Evolutionary conservation across 2,329 filamentous ascomycete species (phyloP).

Genomic region (Bipolaris cookei): DNA sequence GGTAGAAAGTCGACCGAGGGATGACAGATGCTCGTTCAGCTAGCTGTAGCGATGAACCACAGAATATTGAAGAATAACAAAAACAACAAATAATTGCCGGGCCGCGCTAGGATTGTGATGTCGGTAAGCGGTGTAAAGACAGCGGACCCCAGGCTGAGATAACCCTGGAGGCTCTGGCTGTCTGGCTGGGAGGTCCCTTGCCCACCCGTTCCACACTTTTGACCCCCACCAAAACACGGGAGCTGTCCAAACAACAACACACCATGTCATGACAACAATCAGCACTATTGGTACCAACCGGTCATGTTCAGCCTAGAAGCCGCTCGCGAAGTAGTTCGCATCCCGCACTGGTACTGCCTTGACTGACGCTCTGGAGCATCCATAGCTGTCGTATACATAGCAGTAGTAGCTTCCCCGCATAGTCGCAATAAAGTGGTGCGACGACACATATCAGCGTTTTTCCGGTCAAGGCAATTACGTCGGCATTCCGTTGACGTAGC

Average conservation of each 20-base stretch:
- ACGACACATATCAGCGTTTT: constrained; percentile 6
- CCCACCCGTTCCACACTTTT: constrained; percentile 14
- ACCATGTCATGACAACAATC: constrained; percentile 30
- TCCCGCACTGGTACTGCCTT: constrained; percentile 12
- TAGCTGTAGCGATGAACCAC: background rate
- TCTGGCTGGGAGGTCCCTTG: constrained; percentile 20
- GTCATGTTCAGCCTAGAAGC: constrained; percentile 21
- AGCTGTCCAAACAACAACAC: constrained; percentile 29
- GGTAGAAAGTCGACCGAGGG: background rate
- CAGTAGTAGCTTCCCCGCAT: constrained; percentile 32
- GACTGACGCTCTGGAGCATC: constrained; percentile 18
- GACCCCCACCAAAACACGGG: constrained; percentile 19
- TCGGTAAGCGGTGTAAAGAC: constrained; percentile 1
- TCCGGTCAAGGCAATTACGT: constrained; percentile 11
- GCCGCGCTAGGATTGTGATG: background rate
- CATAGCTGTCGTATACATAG: background rate
- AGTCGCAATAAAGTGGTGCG: constrained; percentile 10
- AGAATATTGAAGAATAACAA: constrained; percentile 3
- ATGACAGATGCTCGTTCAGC: background rate
- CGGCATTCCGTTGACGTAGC: constrained; percentile 1
- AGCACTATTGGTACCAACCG: constrained; percentile 13
- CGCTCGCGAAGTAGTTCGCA: constrained; percentile 21
- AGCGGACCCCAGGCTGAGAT: constrained; percentile 1
- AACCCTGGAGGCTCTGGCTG: constrained; percentile 5
- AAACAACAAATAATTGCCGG: background rate